A percentile compares a stretch with the other conserved stretches of the same genome.
Conservation (phyloP, 225 moss, liverwort and hornwort species). For the Antitrichia curtipendula region DNA sequence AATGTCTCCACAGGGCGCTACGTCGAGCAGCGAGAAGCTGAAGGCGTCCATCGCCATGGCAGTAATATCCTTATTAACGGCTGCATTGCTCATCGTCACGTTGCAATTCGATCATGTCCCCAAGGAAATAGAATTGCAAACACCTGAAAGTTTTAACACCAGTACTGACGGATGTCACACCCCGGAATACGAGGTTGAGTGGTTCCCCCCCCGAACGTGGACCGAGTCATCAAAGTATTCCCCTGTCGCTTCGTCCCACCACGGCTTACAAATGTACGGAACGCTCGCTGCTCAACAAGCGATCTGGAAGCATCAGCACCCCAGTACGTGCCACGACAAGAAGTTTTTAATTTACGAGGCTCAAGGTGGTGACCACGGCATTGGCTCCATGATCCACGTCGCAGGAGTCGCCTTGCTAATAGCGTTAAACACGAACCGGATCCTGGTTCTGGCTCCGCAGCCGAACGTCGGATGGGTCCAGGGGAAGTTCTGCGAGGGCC, state of each 20-base stretch:
- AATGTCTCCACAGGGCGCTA: neutral
- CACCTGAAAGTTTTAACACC: neutral
- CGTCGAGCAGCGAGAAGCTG: neutral
- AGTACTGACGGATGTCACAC: neutral
- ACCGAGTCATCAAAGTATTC: neutral
- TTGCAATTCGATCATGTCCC: neutral
- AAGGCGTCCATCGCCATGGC: neutral
- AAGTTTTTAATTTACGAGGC: conserved; percentile 3
- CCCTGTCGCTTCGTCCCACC: neutral
- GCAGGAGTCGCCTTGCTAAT: neutral
- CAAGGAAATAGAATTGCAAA: too few relatives aligned
- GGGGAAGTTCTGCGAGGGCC: conserved; percentile 8
- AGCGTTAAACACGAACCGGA: conserved; percentile 6
- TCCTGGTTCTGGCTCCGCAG: conserved; percentile 5
- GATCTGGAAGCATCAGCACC: conserved; percentile 15
- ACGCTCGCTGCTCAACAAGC: neutral
- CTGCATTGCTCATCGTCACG: neutral
- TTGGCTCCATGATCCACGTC: neutral
- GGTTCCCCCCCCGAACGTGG: neutral
- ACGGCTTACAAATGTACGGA: neutral
- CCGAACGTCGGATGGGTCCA: neutral
- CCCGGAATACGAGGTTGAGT: neutral
- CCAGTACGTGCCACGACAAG: conserved; percentile 4
- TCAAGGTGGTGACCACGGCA: neutral
- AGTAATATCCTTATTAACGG: neutral